Percentiles rank a stretch among this genome's conserved stretches.
These are phyloP conservation scores for Ustilago esculenta DNA, from an alignment of 1,284 basidiomycete genomes.

Conservation along the genomic window DNA sequence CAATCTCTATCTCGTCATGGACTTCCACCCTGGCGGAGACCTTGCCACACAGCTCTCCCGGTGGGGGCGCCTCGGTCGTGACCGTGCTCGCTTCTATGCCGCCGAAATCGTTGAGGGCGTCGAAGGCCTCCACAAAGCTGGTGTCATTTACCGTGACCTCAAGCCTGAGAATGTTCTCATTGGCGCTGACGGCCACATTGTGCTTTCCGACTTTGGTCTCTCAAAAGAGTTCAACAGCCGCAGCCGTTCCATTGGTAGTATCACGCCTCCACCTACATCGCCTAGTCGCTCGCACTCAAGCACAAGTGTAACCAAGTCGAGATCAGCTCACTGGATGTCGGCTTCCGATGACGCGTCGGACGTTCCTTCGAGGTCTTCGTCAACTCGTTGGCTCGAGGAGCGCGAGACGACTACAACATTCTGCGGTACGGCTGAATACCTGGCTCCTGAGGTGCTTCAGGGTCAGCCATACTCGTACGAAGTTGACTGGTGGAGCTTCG, in stretches of 20 bases:
- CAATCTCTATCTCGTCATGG: conserved; percentile 67
- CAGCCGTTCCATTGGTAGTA: conserved; percentile 79
- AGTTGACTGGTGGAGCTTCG: conserved; percentile 99
- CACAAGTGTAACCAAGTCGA: conserved; percentile 75
- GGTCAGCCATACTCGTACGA: conserved; percentile 96
- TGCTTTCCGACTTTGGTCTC: conserved; percentile 98
- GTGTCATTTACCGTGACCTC: conserved; percentile 98
- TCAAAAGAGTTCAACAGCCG: conserved; percentile 77
- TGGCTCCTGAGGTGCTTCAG: conserved; percentile 97
- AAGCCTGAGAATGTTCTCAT: conserved; percentile 99
- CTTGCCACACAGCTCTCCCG: conserved; percentile 79
- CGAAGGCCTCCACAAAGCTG: conserved; percentile 98
- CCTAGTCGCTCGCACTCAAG: conserved; percentile 54
- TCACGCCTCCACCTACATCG: conserved; percentile 79
- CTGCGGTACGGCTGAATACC: conserved; percentile 99
- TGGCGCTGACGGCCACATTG: conserved; percentile 97
- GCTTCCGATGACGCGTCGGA: conserved; percentile 72
- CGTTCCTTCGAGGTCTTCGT: conserved; percentile 17
- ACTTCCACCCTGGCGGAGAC: conserved; percentile 99
- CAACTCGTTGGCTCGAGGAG: conserved; percentile 91
- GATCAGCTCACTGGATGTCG: conserved; percentile 86
- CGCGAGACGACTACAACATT: conserved; percentile 99
- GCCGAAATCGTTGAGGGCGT: conserved; percentile 97
- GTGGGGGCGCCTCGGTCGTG: conserved; percentile 91
- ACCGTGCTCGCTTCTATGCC: conserved; percentile 95